These are phyloP conservation scores for Hypocreales sp. DNA, from an alignment of 2,329 filamentous ascomycete genomes.

Conservation along the genomic window DNA sequence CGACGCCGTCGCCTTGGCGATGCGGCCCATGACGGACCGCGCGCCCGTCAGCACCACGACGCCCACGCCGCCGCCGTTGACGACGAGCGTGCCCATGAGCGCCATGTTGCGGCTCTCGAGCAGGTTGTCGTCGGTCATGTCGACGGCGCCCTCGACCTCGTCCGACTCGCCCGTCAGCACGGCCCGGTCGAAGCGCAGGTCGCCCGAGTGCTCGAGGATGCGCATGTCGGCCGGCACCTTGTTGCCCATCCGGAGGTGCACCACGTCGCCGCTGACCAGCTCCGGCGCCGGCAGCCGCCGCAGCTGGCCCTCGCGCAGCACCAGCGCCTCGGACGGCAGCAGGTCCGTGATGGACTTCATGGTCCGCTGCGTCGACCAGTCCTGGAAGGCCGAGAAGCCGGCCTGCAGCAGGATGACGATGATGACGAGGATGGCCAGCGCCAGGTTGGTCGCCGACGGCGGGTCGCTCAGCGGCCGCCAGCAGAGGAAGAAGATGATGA, in stretches of 20 bases:
- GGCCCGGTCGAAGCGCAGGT: slow-evolving; percentile 24
- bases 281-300: slow-evolving; percentile 23
- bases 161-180: slow-evolving; percentile 26
- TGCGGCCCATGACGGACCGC: slow-evolving; percentile 24
- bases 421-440: slow-evolving; percentile 28
- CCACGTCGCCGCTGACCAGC: slow-evolving; percentile 29
- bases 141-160: slow-evolving; percentile 22
- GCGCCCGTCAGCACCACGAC: slow-evolving; percentile 23
- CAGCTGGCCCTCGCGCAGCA: slow-evolving; percentile 26
- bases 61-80: slow-evolving; percentile 23
- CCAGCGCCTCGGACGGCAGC: slow-evolving; percentile 25
- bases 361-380: slow-evolving; percentile 28
- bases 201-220: slow-evolving; percentile 23
- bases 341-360: slow-evolving; percentile 32
- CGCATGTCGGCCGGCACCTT: slow-evolving; percentile 32
- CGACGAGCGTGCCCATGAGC: slow-evolving; percentile 24
- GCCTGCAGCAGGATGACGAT: slow-evolving; percentile 31
- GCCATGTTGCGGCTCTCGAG: slow-evolving; percentile 27
- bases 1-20: slow-evolving; percentile 19
- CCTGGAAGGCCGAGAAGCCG: slow-evolving; percentile 28
- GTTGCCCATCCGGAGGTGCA: slow-evolving; percentile 28
- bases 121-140: slow-evolving; percentile 23
- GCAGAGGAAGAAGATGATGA: slow-evolving; percentile 31
- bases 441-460: slow-evolving; percentile 25
- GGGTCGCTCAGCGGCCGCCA: slow-evolving; percentile 30